phyloP scores from a whole-genome alignment of 1,284 basidiomycete genomes.

The Cutaneotrichosporon dermatis region DNA sequence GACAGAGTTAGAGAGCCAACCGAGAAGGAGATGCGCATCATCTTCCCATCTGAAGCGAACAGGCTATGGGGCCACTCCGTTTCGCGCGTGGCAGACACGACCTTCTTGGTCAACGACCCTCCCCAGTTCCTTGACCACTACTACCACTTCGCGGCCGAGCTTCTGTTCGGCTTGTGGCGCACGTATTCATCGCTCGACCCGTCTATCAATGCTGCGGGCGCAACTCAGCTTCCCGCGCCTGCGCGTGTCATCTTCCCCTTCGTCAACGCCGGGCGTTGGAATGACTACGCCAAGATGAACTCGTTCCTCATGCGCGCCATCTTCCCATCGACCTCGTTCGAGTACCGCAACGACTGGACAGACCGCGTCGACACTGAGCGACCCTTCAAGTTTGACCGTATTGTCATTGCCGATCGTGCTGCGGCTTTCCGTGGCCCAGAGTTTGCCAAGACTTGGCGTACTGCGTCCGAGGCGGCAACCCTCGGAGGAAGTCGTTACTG shows the following conservation, averaged over 20 bases:
- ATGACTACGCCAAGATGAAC: conserved; percentile 67
- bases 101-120: conserved; percentile 66
- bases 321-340: conserved; percentile 62
- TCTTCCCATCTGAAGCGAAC: conserved; percentile 64
- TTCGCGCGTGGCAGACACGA: conserved; percentile 42
- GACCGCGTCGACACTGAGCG: conserved; percentile 63
- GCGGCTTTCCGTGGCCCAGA: conserved; percentile 69
- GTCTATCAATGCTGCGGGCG: conserved; percentile 60
- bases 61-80: conserved; percentile 59
- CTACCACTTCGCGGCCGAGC: conserved; percentile 70
- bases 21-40: conserved; percentile 69
- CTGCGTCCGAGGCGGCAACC: conserved; percentile 65
- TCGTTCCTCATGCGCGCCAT: conserved; percentile 69
- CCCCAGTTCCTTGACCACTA: conserved; percentile 66
- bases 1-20: conserved; percentile 54
- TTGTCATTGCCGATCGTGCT: conserved; percentile 74
- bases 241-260: conserved; percentile 70
- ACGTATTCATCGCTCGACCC: conserved; percentile 76
- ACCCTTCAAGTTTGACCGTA: conserved; percentile 72
- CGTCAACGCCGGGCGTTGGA: conserved; percentile 69
- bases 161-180: conserved; percentile 82
- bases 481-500: conserved; percentile 69
- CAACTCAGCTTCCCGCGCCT: conserved; percentile 61
- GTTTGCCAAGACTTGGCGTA: conserved; percentile 66
- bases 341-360: conserved; percentile 56